phyloP scores from a whole-genome alignment of 2,329 filamentous ascomycete genomes.

The Ophiocordyceps camponoti-saundersi region DNA sequence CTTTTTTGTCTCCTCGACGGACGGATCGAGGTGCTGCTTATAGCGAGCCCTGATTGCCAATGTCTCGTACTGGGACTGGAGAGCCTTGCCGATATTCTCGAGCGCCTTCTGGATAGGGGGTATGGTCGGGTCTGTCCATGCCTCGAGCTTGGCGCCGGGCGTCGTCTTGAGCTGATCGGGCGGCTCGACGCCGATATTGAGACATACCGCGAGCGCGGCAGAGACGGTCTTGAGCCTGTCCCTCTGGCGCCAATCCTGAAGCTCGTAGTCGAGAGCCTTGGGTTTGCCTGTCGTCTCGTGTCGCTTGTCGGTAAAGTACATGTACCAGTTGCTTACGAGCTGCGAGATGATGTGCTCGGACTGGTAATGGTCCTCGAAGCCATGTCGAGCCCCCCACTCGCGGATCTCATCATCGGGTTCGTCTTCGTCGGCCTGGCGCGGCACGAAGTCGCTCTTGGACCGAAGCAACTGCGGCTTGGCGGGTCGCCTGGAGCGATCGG shows the following conservation, averaged over 20 bases:
- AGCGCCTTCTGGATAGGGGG: slow-evolving; percentile 70
- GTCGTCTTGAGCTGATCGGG: slow-evolving; percentile 93
- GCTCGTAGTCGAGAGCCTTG: slow-evolving; percentile 44
- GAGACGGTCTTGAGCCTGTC: slow-evolving; percentile 94
- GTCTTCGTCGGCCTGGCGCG: slow-evolving; percentile 22
- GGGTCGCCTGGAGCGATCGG: slow-evolving; percentile 19
- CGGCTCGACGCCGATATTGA: slow-evolving; percentile 95
- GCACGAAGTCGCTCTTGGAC: slow-evolving; percentile 38
- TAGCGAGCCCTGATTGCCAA: slow-evolving; percentile 90
- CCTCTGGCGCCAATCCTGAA: slow-evolving; percentile 95
- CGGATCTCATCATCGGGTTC: slow-evolving; percentile 26
- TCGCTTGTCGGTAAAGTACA: slow-evolving; percentile 98
- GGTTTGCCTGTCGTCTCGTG: slow-evolving; percentile 89
- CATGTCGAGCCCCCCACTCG: slow-evolving; percentile 54
- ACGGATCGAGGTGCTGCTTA: slow-evolving; percentile 92
- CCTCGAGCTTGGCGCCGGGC: slow-evolving; percentile 84
- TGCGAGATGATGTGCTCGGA: slow-evolving; percentile 78
- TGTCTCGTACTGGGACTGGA: slow-evolving; percentile 95
- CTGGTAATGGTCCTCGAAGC: slow-evolving; percentile 84
- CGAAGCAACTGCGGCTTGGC: slow-evolving; percentile 34
- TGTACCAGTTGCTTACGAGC: slow-evolving; percentile 87
- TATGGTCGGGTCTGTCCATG: slow-evolving; percentile 84
- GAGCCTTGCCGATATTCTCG: slow-evolving; percentile 84
- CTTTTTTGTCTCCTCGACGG: slow-evolving; percentile 92
- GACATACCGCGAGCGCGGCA: slow-evolving; percentile 79